These are phyloP conservation scores for Clarireedia sp. DNA, from an alignment of 2,329 filamentous ascomycete species.

Conservation along the genomic window DNA sequence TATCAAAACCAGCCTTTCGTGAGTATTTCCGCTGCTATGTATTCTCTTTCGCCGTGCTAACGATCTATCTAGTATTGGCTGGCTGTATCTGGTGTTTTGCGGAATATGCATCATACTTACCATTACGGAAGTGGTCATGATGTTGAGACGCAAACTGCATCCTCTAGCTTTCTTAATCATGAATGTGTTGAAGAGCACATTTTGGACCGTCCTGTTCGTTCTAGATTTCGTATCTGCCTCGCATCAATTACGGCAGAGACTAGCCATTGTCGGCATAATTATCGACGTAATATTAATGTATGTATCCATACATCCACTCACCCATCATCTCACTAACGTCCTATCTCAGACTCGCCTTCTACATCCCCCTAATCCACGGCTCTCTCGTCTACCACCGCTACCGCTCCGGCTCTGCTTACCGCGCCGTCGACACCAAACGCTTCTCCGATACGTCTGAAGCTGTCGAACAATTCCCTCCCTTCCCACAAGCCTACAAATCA, in stretches of 20 bases:
- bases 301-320: background rate
- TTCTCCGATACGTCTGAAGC: background rate
- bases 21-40: background rate
- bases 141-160: constrained; percentile 18
- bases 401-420: constrained; percentile 3
- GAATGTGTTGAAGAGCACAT: constrained; percentile 17
- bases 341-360: constrained; percentile 18
- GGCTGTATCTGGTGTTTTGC: background rate
- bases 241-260: background rate
- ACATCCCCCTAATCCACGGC: constrained; percentile 23
- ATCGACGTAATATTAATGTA: constrained; percentile 19
- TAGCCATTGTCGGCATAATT: constrained; percentile 7
- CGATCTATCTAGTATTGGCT: background rate
- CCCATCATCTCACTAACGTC: background rate
- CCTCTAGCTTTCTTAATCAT: constrained; percentile 20
- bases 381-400: constrained; percentile 17
- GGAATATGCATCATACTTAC: constrained; percentile 18
- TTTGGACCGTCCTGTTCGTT: constrained; percentile 18
- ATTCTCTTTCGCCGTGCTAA: background rate
- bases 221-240: constrained; percentile 14
- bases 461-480: background rate
- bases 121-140: constrained; percentile 21
- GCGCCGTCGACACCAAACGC: background rate
- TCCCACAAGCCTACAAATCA: constrained; percentile 6
- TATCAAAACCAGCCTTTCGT: background rate